A percentile compares a stretch with the other conserved stretches of the same genome.
phyloP scores from a whole-genome alignment of 106 monocot species.

The Platanthera guangdongensis region DNA sequence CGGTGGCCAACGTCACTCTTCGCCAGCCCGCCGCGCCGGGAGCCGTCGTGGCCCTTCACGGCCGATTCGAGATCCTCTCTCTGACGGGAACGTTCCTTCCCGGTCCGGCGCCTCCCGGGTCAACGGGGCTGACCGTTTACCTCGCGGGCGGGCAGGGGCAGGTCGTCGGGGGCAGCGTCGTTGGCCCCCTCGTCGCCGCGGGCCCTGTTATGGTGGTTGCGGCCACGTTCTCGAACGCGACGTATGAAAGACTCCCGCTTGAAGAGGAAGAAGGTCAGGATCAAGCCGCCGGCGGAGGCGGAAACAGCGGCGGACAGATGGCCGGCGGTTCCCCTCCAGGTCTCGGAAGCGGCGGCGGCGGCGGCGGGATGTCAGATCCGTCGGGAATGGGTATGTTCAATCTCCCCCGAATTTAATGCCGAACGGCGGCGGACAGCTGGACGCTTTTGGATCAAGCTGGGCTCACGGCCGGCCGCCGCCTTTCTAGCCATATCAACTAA shows the following conservation, averaged over 20 bases:
- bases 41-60: slow-evolving; percentile 3
- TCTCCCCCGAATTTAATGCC: slow-evolving; percentile 15
- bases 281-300: background rate
- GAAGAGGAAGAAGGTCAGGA: slow-evolving; percentile 16
- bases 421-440: slow-evolving; percentile 5
- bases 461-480: slow-evolving; percentile 4
- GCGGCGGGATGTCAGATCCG: slow-evolving; percentile 7
- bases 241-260: slow-evolving; percentile 20
- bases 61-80: slow-evolving; percentile 7
- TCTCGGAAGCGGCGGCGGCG: background rate
- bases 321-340: background rate
- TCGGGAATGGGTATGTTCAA: slow-evolving; percentile 14
- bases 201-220: slow-evolving; percentile 22
- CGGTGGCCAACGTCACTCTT: slow-evolving; percentile 4
- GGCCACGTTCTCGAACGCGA: slow-evolving; percentile 18
- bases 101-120: slow-evolving; percentile 18
- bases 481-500: too few species aligned
- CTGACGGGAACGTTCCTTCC: slow-evolving; percentile 15
- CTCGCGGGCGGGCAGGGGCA: slow-evolving; percentile 32
- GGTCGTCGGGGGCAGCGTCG: slow-evolving; percentile 34
- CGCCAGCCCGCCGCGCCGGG: slow-evolving; percentile 4
- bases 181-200: slow-evolving; percentile 14
- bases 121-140: slow-evolving; percentile 24
- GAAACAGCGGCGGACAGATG: background rate
- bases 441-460: slow-evolving; percentile 6